These are phyloP conservation scores for Diddensiella caesifluorescens DNA, from an alignment of 805 yeast species.

Conservation along the genomic window DNA sequence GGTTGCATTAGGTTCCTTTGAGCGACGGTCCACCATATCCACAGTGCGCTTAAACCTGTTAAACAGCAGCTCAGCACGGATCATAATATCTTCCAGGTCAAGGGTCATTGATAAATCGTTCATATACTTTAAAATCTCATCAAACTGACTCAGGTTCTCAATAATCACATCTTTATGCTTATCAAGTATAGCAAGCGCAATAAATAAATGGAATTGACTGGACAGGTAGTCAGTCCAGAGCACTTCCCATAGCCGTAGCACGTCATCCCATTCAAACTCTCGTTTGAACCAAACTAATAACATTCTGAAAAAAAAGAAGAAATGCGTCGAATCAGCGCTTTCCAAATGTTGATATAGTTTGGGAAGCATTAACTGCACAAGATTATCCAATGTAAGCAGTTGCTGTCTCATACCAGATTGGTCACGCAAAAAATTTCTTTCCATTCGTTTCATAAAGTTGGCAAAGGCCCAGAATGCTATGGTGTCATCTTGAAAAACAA, in stretches of 20 bases:
- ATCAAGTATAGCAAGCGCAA: slow-evolving; percentile 85
- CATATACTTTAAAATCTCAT: slow-evolving; percentile 87
- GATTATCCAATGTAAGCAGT: slow-evolving; percentile 73
- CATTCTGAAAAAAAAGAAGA: slow-evolving; percentile 94
- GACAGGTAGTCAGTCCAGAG: slow-evolving; percentile 84
- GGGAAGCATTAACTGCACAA: slow-evolving; percentile 89
- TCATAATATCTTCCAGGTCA: slow-evolving; percentile 68
- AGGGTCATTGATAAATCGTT: slow-evolving; percentile 79
- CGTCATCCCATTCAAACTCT: slow-evolving; percentile 76
- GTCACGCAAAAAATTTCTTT: slow-evolving; percentile 84
- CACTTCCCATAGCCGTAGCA: slow-evolving; percentile 83
- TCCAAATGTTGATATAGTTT: slow-evolving; percentile 74
- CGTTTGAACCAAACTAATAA: slow-evolving; percentile 91
- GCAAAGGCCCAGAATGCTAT: slow-evolving; percentile 85
- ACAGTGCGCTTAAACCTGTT: slow-evolving; percentile 75
- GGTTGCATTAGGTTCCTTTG: slow-evolving; percentile 17
- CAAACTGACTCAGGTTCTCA: slow-evolving; percentile 70
- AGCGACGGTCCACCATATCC: slow-evolving; percentile 57
- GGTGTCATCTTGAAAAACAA: slow-evolving; percentile 57
- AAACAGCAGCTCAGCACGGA: slow-evolving; percentile 81
- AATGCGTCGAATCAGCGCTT: slow-evolving; percentile 80
- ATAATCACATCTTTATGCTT: slow-evolving; percentile 76
- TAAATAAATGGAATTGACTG: slow-evolving; percentile 81
- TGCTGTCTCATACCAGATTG: slow-evolving; percentile 91
- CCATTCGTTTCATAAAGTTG: slow-evolving; percentile 90